phyloP scores from a whole-genome alignment of 441 rosid genomes.

The Rhodomyrtus psidioides region DNA sequence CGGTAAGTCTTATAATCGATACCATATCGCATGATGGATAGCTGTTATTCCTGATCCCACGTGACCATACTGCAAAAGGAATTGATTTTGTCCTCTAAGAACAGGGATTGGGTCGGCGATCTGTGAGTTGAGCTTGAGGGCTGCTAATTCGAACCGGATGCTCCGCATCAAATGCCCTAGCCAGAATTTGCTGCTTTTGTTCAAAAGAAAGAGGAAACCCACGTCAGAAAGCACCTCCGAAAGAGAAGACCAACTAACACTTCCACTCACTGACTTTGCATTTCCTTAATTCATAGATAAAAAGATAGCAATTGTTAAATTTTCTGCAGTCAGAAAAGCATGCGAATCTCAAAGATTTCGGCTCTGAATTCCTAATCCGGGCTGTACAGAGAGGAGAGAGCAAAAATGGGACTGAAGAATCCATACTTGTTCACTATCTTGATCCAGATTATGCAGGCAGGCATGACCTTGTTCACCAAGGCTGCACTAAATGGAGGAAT shows the following conservation, averaged over 20 bases:
- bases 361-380: background rate
- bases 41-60: too few species aligned
- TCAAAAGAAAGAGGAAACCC: background rate
- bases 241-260: background rate
- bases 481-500: constrained; percentile 16
- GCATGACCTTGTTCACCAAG: constrained; percentile 22
- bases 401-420: constrained; percentile 14
- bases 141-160: too few species aligned
- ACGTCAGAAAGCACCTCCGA: background rate
- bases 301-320: background rate
- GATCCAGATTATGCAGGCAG: constrained; percentile 12
- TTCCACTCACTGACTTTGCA: background rate
- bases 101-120: too few species aligned
- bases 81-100: too few species aligned
- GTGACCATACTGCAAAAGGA: too few species aligned
- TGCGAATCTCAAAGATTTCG: background rate
- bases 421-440: constrained; percentile 5
- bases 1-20: too few species aligned
- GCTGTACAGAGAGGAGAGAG: background rate
- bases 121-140: too few species aligned
- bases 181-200: background rate
- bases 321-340: background rate
- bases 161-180: too few species aligned
- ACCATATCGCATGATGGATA: too few species aligned
- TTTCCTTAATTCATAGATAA: background rate